phyloP scores from a whole-genome alignment of 2,329 filamentous ascomycete genomes.

The Ophiocordyceps sinensis region DNA sequence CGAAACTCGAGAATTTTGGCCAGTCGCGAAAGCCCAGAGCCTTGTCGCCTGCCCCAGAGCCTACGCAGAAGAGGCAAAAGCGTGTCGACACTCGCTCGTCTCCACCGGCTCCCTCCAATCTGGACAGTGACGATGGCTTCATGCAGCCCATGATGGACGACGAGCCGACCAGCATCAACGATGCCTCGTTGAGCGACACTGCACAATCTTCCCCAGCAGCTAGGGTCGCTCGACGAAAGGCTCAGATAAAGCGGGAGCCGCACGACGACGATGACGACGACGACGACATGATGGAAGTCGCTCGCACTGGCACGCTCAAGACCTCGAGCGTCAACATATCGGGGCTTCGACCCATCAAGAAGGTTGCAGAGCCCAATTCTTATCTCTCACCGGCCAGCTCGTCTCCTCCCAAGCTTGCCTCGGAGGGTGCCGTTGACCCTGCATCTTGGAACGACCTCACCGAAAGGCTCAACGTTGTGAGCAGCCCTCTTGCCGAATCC shows the following conservation, averaged over 20 bases:
- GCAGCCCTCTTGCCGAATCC: constrained; percentile 51
- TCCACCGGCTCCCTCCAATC: constrained; percentile 22
- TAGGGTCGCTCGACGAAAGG: constrained; percentile 63
- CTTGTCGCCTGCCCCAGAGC: constrained; percentile 56
- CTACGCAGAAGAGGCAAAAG: constrained; percentile 41
- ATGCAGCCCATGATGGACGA: constrained; percentile 51
- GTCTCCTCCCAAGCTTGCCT: constrained; percentile 47
- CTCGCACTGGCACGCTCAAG: constrained; percentile 56
- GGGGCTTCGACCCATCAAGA: constrained; percentile 59
- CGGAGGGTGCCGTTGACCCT: constrained; percentile 53
- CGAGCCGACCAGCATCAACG: constrained; percentile 27
- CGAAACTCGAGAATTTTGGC: constrained; percentile 54
- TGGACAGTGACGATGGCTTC: constrained; percentile 42
- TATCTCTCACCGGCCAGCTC: constrained; percentile 62
- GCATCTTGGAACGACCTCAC: constrained; percentile 82
- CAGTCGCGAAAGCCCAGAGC: constrained; percentile 67
- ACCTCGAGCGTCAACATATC: constrained; percentile 69
- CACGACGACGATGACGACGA: constrained; percentile 63
- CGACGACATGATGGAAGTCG: constrained; percentile 78
- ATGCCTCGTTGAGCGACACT: constrained; percentile 71
- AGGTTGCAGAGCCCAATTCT: constrained; percentile 50
- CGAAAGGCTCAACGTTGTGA: constrained; percentile 72
- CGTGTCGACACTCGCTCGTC: constrained; percentile 34
- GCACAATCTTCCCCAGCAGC: constrained; percentile 76
- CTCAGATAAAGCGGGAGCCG: constrained; percentile 31